Conservation (phyloP, 164 flowering plant genomes). For the Macadamia integrifolia region DNA sequence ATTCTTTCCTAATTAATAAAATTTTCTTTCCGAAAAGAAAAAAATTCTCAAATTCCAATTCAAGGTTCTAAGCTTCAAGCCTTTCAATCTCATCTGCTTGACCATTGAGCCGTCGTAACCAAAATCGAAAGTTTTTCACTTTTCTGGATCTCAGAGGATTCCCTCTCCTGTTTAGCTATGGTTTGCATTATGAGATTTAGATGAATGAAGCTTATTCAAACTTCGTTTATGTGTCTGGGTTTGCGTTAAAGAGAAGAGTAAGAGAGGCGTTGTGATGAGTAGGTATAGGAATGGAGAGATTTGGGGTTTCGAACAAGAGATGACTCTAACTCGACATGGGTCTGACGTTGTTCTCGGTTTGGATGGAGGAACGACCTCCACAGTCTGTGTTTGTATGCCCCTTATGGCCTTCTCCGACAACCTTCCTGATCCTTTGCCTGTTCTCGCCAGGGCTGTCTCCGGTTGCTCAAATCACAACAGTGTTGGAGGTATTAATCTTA, state of each 20-base stretch:
- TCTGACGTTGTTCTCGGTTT: slow-evolving; percentile 57
- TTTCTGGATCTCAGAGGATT: neutral
- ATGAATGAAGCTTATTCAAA: neutral
- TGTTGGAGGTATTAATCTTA: slow-evolving; percentile 58
- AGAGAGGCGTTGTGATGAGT: slow-evolving; percentile 28
- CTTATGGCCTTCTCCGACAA: slow-evolving; percentile 33
- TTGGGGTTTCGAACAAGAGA: slow-evolving; percentile 47
- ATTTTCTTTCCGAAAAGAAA: too few relatives aligned
- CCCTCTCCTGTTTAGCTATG: neutral
- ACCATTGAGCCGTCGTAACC: neutral
- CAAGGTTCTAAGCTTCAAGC: too few relatives aligned
- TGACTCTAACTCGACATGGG: slow-evolving; percentile 13
- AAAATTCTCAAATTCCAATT: too few relatives aligned
- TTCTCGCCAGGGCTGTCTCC: slow-evolving; percentile 70
- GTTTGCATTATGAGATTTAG: neutral
- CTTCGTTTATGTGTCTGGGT: neutral
- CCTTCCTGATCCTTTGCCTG: slow-evolving; percentile 57
- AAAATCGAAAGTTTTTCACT: neutral
- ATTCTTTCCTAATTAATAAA: too few relatives aligned
- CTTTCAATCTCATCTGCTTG: neutral
- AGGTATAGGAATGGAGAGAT: slow-evolving; percentile 50
- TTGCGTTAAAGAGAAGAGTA: neutral
- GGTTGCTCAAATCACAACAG: slow-evolving; percentile 94
- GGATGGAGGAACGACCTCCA: slow-evolving; percentile 89
- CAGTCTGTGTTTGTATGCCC: slow-evolving; percentile 80